phyloP scores from a whole-genome alignment of 148 eudicot genomes.

The Nepenthes mirabilis region DNA sequence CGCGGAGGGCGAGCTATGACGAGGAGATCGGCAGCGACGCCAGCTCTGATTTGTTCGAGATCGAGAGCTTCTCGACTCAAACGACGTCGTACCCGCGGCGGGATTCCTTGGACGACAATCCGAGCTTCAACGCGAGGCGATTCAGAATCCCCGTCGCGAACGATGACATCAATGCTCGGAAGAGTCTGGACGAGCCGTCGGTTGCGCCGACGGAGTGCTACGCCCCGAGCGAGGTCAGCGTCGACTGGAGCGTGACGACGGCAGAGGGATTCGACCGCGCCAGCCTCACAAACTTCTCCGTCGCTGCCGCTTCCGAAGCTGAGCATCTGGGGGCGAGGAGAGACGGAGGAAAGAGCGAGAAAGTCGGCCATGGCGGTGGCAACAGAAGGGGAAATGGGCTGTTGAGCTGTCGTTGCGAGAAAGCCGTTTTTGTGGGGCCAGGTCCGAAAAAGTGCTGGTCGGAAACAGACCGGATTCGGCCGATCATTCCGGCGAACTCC shows the following conservation, averaged over 20 bases:
- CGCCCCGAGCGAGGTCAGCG: conserved; percentile 77
- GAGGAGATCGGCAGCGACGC: conserved; percentile 72
- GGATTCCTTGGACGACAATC: conserved; percentile 46
- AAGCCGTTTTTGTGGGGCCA: too few species aligned
- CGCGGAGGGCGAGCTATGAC: conserved; percentile 33
- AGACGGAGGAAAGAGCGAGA: too few species aligned
- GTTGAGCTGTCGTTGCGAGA: too few species aligned
- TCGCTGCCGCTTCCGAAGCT: not conserved
- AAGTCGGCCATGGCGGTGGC: not conserved
- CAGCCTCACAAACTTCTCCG: conserved; percentile 15
- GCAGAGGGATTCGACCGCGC: conserved; percentile 74
- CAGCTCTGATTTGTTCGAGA: conserved; percentile 80
- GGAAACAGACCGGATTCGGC: too few species aligned
- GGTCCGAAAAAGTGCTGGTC: too few species aligned
- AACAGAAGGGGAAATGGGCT: not conserved
- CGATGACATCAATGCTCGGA: not conserved
- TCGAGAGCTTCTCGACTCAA: conserved; percentile 55
- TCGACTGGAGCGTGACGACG: conserved; percentile 87
- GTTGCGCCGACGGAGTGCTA: conserved; percentile 60
- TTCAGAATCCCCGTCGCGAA: not conserved
- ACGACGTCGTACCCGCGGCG: conserved; percentile 25
- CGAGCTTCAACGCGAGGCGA: conserved; percentile 9
- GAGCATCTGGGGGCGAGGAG: not conserved
- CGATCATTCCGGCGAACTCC: too few species aligned
- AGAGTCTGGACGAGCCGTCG: conserved; percentile 27